Evolutionary conservation across 352 stramenopile species (phyloP), one percentile per base, ranked within the genome.

Genomic region (Phytopythium chamaehyphon): DNA sequence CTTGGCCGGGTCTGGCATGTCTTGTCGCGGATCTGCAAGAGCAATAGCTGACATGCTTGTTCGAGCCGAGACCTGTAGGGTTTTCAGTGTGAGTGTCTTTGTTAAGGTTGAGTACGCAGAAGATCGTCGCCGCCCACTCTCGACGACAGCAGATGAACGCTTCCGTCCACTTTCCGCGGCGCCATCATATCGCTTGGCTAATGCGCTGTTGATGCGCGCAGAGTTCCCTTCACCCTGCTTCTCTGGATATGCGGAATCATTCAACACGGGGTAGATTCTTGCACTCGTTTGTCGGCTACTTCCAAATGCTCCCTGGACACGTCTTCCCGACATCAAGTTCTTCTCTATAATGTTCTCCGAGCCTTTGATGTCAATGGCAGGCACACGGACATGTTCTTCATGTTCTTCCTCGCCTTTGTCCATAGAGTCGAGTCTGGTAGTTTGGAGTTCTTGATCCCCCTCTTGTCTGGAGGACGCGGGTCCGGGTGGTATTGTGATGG

Each of bases 1-100:
- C 40, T 57, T 52, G 7, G 57, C 53, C n/a, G 64, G 53, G 31
- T 73, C 61, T 23, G 52, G 35, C 11, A 42, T 15, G 26, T 64
- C 55, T 10, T 59, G 11, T 0, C 33, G 33, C 3, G 48, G 42
- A 3, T 35, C 39, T 23, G 21, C 8, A 14, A 16, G 10, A 12
- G 19, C 31, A 14, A 16, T 8, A 12, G 19, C 31, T 14, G 36
- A 44, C 26, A 62, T 24, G 22, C 45, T 47, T 7, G 54, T 58
- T 19, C 40, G 48, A 11, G 53, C 51, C 3, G 50, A 15, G 19
- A 73, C 15, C 2, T 56, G 38, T 1, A 73, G 38, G 38, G 43
- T 66, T 24, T 63, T 53, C 5, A 69, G 21, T 6, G 49, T 64
- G 28, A 73, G 45, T 15, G 28, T 58, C 22, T 58, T 73, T 10